Base-by-base conservation (phyloP, 495 filamentous ascomycete genomes). In the Pyronema omphalodes region DNA sequence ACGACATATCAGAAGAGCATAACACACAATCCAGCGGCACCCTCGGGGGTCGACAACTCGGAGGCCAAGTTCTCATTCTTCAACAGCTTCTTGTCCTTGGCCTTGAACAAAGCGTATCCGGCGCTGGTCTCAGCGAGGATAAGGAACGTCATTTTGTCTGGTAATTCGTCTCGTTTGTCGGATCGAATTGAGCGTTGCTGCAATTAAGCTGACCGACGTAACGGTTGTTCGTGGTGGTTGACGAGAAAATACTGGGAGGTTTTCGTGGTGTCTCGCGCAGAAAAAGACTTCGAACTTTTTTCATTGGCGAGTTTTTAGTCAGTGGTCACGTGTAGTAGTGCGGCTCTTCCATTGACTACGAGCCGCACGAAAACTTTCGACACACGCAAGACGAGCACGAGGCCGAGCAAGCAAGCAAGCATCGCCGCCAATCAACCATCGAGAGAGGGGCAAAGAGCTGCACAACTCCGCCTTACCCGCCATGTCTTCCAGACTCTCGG, bases 91-190 rank as follows among this genome's bases (percentile, higher is more conserved):
- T 94, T 94, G 80, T 94, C 88, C 68, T 84, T 85, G 29, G 93
- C 84, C 73, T 99, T 96, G 73, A 96, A 84, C 63, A 98, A 78
- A 67, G 88, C 93, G 75, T 94, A 95, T 59, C 93, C 91, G 60
- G 89, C 93, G 69, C 82, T 83, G 63, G 91, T 98, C 71, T 98
- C 91, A 54, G 83, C 82, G 54, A 93, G 77, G 69, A 86, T 82
- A 67, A 86, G 83, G 60, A 84, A 76, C 70, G 79, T 78, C 84
- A 86, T 87, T 61, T 53, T 53, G 41, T 33, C 37, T 23, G 35
- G 34, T 51, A 33, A 5, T 29, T 47, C 44, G 44, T 9, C 12
- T 47, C 9, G 11, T 23, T n/a, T 9, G n/a, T 15, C 9, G 9
- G 18, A 19, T 23, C n/a, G 44, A 23, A 14, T 14, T 14, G 9